Evolutionary conservation across 345 rosid species (phyloP).

Genomic region (Arabis alpina): DNA sequence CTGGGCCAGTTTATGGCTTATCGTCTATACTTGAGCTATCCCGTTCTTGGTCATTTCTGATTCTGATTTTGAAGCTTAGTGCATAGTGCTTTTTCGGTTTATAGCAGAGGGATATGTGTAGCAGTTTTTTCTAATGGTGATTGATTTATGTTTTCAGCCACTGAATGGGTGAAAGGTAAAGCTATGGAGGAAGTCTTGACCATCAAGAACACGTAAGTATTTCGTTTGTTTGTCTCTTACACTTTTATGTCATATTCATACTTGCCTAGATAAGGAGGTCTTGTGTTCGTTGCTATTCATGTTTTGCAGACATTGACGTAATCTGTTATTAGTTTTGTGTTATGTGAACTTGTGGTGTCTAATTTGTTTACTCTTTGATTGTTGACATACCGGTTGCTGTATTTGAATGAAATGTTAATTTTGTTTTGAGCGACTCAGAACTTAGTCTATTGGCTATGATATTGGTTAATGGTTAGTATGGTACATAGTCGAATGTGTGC

Average conservation of each 20-base stretch:
- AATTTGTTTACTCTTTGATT: background rate
- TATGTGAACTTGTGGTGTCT: background rate
- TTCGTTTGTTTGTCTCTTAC: slow-evolving; percentile 2
- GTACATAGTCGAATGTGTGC: no score
- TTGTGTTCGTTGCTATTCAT: slow-evolving; percentile 7
- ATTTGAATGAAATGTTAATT: background rate
- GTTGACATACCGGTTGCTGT: background rate
- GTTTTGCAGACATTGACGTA: background rate
- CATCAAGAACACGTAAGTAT: slow-evolving; percentile 90
- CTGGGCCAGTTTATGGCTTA: slow-evolving; percentile 1
- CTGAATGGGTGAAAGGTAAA: slow-evolving; percentile 99
- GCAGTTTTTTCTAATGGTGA: background rate
- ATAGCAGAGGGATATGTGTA: no score
- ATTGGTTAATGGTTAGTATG: background rate
- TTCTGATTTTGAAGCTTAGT: background rate
- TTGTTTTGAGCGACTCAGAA: background rate
- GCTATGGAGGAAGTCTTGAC: slow-evolving; percentile 86
- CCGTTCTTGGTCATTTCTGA: slow-evolving; percentile 5
- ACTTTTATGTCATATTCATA: background rate
- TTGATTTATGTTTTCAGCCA: slow-evolving; percentile 51
- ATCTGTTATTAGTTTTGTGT: background rate
- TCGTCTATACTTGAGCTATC: background rate
- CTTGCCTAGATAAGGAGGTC: background rate
- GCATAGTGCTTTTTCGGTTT: background rate
- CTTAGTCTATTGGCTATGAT: slow-evolving; percentile 9